Conservation (phyloP, 331 rosid genomes). For the Quercus phellos region DNA sequence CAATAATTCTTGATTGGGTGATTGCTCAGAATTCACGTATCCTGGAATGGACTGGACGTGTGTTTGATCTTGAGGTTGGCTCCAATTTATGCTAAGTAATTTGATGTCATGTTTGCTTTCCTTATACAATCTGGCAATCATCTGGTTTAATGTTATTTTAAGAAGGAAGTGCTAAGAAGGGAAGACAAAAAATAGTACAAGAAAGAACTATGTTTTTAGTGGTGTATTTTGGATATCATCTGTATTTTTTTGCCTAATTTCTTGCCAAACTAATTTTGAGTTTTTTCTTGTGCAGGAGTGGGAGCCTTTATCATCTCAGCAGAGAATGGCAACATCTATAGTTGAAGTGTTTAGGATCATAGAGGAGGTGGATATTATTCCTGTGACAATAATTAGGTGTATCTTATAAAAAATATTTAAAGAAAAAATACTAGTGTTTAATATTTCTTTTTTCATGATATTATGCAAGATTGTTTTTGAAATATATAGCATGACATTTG, state of each 20-base stretch:
- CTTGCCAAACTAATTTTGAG: neutral
- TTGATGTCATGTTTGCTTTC: neutral
- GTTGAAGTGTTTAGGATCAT: slow-evolving; percentile 53
- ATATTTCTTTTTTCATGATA: neutral
- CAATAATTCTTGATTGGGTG: slow-evolving; percentile 58
- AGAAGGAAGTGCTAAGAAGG: neutral
- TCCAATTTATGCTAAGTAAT: slow-evolving; percentile 10
- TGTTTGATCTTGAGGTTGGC: slow-evolving; percentile 53
- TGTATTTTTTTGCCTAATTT: neutral
- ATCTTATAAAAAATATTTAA: neutral
- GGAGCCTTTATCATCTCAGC: slow-evolving; percentile 57
- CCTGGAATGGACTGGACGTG: slow-evolving; percentile 57
- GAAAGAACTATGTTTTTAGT: neutral
- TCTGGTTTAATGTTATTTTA: neutral
- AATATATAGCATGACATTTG: neutral
- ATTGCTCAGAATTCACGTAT: slow-evolving; percentile 44
- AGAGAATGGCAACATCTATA: slow-evolving; percentile 45
- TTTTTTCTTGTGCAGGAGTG: slow-evolving; percentile 37
- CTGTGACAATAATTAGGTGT: neutral
- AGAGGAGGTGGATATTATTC: slow-evolving; percentile 42
- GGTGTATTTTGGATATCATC: neutral
- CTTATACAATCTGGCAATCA: neutral
- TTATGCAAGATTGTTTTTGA: neutral
- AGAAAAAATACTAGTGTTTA: neutral
- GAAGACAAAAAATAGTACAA: neutral